Evolutionary conservation across 228 moss, liverwort and hornwort species (phyloP), one percentile per base, ranked within the genome.

Genomic region (Sphagnum magellanicum): DNA sequence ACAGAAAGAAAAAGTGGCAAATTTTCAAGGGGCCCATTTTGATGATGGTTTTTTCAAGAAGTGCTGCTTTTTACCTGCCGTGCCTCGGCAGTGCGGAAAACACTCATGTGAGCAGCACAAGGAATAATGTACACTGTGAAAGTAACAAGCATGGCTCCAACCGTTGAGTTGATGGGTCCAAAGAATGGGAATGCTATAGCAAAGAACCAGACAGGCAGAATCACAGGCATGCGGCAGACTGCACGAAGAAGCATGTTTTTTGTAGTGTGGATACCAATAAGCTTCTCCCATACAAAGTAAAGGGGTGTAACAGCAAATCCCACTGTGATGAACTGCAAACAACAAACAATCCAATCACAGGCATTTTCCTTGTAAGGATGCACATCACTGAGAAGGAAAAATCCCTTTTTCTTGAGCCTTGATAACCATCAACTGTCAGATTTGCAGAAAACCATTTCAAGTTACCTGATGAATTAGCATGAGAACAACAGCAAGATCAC

Each of bases 391-490:
- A 32, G 32, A 32, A 32, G 32, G 32, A 32, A 32, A 32, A 32
- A 32, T 32, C 32, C 32, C 32, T 3, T 32, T 32, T 32, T 32
- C 3, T 32, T 32, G 32, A 32, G 32, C 32, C 32, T 32, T 32
- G 32, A 32, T 32, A 32, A 32, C 32, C 32, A 32, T 32, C 32
- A 2, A 32, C 3, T 32, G 32, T 32, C 32, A 32, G 32, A 32
- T 32, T 32, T 32, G 32, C 32, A 3, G 32, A 32, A 32, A 32
- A 32, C 32, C 32, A 32, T 32, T 32, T 32, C 32, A 32, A 32
- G 32, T 8, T 50, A 89, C 96, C 96, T 93, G 96, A 74, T 97
- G 96, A 53, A 97, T 86, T 65, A 97, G 90, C 93, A 97, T 97
- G 75, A 97, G 91, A 53, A 97, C 15, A 9, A 93, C 96, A 11